Percentiles rank a stretch among this genome's conserved stretches.
phyloP scores from a whole-genome alignment of 257 asterid species.

The Solanum peruvianum region DNA sequence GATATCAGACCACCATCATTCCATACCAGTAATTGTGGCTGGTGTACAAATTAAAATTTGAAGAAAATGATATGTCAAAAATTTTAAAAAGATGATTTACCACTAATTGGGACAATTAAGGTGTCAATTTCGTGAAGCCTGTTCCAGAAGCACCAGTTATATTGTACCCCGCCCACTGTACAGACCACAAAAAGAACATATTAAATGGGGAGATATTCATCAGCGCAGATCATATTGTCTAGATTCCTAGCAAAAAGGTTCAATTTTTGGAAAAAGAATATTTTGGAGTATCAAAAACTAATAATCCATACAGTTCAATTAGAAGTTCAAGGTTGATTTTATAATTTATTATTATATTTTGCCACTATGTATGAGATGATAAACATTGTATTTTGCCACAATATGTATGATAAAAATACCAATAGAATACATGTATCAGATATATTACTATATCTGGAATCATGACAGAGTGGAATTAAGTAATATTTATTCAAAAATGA shows the following conservation, averaged over 20 bases:
- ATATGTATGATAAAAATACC: no score
- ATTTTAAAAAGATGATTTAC: no score
- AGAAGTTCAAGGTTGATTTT: neutral
- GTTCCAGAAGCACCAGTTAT: constrained; percentile 71
- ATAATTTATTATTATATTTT: no score
- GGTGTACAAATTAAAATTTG: no score
- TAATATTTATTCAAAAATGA: no score
- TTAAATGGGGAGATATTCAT: neutral
- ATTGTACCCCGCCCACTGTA: constrained; percentile 88
- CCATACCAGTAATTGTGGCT: neutral
- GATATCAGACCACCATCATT: constrained; percentile 69
- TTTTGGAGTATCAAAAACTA: neutral
- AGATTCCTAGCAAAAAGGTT: neutral
- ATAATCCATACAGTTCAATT: neutral
- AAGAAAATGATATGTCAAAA: no score
- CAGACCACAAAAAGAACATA: neutral
- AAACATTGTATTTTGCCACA: no score
- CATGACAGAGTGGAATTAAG: no score
- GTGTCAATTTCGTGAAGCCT: constrained; percentile 61
- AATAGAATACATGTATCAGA: no score
- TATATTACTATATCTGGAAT: no score
- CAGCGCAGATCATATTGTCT: neutral
- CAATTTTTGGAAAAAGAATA: neutral
- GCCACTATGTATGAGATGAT: no score
- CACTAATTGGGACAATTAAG: no score